Percentiles rank a stretch among this genome's conserved stretches.
phyloP scores from a whole-genome alignment of 2,329 filamentous ascomycete species.

The Pyrenochaeta sp. region DNA sequence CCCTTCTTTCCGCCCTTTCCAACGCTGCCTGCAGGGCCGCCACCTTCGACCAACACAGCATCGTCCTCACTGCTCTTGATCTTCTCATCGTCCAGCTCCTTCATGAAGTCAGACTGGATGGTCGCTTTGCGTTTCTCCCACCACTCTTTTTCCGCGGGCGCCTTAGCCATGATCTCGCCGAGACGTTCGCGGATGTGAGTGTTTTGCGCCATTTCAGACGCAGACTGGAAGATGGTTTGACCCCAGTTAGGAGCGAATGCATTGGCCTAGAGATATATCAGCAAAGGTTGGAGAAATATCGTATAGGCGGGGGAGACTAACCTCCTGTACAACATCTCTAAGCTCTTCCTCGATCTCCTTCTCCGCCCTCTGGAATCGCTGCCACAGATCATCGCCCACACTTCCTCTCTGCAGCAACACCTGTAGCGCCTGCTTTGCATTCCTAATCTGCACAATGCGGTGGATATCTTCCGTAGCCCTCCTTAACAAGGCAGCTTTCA shows the following conservation, averaged over 20 bases:
- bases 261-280: constrained; percentile 73
- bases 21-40: constrained; percentile 12
- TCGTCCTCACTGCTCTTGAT: constrained; percentile 33
- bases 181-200: constrained; percentile 76
- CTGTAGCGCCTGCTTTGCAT: constrained; percentile 86
- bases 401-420: constrained; percentile 86
- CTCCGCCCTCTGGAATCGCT: constrained; percentile 89
- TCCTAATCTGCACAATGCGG: constrained; percentile 87
- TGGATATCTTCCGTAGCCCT: constrained; percentile 93
- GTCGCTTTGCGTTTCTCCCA: constrained; percentile 84
- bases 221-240: constrained; percentile 93
- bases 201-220: constrained; percentile 94
- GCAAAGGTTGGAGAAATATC: not conserved
- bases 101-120: constrained; percentile 81
- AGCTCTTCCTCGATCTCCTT: constrained; percentile 98
- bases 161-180: constrained; percentile 75
- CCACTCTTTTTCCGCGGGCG: constrained; percentile 82
- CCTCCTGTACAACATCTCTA: constrained; percentile 91
- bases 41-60: constrained; percentile 25
- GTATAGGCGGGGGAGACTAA: constrained; percentile 52
- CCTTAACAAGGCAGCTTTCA: constrained; percentile 87
- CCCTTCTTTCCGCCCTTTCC: constrained; percentile 10
- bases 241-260: constrained; percentile 90
- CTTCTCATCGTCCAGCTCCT: constrained; percentile 75
- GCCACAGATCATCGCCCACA: constrained; percentile 95